Conservation (phyloP, 2,329 filamentous ascomycete species). For the Alternaria infectoria region DNA sequence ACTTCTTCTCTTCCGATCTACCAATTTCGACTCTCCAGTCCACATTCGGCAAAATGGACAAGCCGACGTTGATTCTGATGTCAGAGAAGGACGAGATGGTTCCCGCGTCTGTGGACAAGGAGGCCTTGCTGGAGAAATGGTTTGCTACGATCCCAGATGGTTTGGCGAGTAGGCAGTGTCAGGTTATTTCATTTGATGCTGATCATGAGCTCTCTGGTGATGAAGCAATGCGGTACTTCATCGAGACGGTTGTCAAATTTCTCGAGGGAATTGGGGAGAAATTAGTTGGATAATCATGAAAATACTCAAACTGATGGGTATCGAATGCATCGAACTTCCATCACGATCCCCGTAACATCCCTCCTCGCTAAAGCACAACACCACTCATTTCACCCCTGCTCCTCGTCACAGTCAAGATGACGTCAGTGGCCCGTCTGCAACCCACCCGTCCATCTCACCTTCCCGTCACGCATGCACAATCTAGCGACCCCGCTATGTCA, state of each 20-base stretch:
- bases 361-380: not conserved
- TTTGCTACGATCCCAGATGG: not conserved
- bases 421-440: conserved; percentile 20
- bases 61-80: conserved; percentile 14
- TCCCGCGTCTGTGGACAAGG: conserved; percentile 14
- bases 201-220: conserved; percentile 1
- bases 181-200: not conserved
- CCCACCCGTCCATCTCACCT: conserved; percentile 1
- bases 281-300: not conserved
- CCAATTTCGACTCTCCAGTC: not conserved
- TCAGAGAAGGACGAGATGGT: conserved; percentile 26
- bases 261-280: not conserved
- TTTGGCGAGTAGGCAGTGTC: not conserved
- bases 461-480: not conserved
- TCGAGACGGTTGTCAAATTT: not conserved
- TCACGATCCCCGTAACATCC: no score
- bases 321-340: no score
- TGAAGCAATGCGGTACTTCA: not conserved
- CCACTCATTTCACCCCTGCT: conserved; percentile 14
- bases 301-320: no score
- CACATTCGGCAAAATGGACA: conserved; percentile 12
- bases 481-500: not conserved
- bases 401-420: conserved; percentile 17
- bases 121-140: conserved; percentile 4
- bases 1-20: conserved; percentile 25